Conservation (phyloP, 768 basidiomycete genomes). For the Scleroderma bovista region DNA sequence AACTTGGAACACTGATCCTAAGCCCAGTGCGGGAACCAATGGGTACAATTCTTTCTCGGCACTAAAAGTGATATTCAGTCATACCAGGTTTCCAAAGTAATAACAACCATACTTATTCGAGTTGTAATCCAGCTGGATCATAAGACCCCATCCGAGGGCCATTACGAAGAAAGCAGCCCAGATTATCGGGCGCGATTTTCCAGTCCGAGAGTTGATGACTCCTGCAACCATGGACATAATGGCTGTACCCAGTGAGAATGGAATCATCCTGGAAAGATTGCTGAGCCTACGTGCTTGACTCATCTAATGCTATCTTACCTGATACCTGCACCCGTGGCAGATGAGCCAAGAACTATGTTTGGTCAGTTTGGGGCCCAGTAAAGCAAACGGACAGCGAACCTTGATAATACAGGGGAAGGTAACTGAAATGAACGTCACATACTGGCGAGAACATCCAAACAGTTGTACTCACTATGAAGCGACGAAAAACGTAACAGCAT, state of each 20-base stretch:
- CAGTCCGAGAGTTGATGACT: conserved; percentile 49
- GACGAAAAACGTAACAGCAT: conserved; percentile 58
- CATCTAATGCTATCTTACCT: conserved; percentile 34
- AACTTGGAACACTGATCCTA: conserved; percentile 61
- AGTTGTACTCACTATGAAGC: conserved; percentile 24
- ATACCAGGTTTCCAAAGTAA: conserved; percentile 1
- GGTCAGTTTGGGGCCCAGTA: conserved; percentile 4
- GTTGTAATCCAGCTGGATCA: conserved; percentile 57
- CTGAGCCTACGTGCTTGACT: neutral
- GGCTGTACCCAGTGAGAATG: conserved; percentile 61
- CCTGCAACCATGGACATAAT: conserved; percentile 53
- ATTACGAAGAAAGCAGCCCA: conserved; percentile 56
- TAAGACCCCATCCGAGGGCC: conserved; percentile 63
- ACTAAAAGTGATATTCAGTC: conserved; percentile 27
- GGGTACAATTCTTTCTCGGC: conserved; percentile 60
- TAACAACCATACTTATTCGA: conserved; percentile 41
- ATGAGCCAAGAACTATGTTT: conserved; percentile 53
- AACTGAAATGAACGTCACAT: conserved; percentile 23
- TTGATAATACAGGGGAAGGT: conserved; percentile 77
- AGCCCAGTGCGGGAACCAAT: conserved; percentile 58
- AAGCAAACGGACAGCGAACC: conserved; percentile 5
- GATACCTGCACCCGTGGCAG: conserved; percentile 65
- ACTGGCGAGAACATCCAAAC: neutral
- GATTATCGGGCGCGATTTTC: conserved; percentile 54
- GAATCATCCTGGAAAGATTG: conserved; percentile 50